A percentile compares a stretch with the other conserved stretches of the same genome.
phyloP scores from a whole-genome alignment of 345 rosid species.

The Eucalyptus marginata region DNA sequence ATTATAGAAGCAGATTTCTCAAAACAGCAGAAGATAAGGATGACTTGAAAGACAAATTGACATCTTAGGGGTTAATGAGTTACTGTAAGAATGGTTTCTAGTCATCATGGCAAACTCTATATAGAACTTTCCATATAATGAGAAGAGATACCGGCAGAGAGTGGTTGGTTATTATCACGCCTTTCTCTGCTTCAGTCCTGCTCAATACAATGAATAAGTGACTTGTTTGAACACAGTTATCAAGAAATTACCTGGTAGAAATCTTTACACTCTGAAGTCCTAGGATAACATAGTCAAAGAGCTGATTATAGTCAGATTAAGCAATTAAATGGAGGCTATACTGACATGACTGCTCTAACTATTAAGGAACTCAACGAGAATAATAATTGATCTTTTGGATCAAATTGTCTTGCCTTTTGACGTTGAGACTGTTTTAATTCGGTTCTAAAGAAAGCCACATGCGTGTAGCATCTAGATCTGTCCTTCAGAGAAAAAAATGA shows the following conservation, averaged over 20 bases:
- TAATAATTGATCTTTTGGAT: neutral
- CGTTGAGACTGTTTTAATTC: neutral
- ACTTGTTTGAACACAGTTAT: neutral
- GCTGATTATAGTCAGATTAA: neutral
- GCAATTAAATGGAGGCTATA: neutral
- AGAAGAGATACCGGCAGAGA: constrained; percentile 58
- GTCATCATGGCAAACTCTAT: neutral
- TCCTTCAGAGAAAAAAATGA: neutral
- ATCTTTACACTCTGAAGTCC: neutral
- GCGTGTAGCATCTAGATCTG: neutral
- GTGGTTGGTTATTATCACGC: constrained; percentile 77
- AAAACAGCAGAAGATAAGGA: neutral
- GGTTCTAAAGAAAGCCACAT: neutral
- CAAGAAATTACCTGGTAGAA: neutral
- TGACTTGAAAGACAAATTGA: neutral
- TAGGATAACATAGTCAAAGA: neutral
- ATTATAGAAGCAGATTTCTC: neutral
- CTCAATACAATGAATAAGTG: neutral
- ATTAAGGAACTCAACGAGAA: neutral
- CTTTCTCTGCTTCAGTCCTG: constrained; percentile 97
- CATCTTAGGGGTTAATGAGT: neutral
- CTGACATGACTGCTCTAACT: neutral
- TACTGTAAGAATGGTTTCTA: neutral
- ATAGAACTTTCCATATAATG: neutral
- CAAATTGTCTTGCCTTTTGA: neutral